Conservation (phyloP, 495 filamentous ascomycete species). For the Xylaria longipes region DNA sequence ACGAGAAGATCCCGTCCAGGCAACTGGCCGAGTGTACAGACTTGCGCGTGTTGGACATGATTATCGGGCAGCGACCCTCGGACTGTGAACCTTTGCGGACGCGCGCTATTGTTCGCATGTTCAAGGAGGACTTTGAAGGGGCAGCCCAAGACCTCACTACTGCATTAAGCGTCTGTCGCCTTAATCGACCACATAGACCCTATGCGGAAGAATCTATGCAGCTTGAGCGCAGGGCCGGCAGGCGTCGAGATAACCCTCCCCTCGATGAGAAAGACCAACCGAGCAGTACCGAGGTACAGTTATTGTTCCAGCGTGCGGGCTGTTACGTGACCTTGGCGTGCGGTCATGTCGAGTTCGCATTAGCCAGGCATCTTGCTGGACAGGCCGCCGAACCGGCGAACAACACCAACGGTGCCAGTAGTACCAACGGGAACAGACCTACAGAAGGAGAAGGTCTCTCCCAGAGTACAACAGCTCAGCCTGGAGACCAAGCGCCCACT, state of each 20-base stretch:
- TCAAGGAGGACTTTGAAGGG: slow-evolving; percentile 75
- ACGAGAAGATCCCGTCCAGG: slow-evolving; percentile 82
- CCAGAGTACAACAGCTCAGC: slow-evolving; percentile 31
- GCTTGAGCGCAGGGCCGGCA: slow-evolving; percentile 43
- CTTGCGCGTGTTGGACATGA: slow-evolving; percentile 66
- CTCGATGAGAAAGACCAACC: slow-evolving; percentile 74
- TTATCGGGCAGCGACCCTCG: slow-evolving; percentile 64
- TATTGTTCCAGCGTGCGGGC: slow-evolving; percentile 79
- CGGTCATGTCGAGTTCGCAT: slow-evolving; percentile 62
- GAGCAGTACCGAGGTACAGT: slow-evolving; percentile 71
- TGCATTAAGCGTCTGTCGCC: slow-evolving; percentile 65
- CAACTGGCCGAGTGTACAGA: slow-evolving; percentile 77
- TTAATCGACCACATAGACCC: slow-evolving; percentile 53
- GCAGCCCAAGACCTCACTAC: slow-evolving; percentile 71
- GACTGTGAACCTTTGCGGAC: slow-evolving; percentile 73
- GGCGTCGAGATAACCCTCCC: slow-evolving; percentile 60
- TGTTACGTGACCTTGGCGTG: slow-evolving; percentile 75
- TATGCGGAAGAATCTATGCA: slow-evolving; percentile 48
- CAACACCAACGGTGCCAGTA: slow-evolving; percentile 23
- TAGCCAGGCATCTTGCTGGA: slow-evolving; percentile 39
- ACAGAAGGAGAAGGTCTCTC: slow-evolving; percentile 24
- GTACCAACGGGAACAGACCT: slow-evolving; percentile 11
- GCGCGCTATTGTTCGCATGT: slow-evolving; percentile 72
- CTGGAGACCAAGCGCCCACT: slow-evolving; percentile 50
- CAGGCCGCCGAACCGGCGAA: slow-evolving; percentile 26